Evolutionary conservation across 1,284 basidiomycete species (phyloP), one percentile per base, ranked within the genome.

Genomic region (Agroathelia rolfsii): DNA sequence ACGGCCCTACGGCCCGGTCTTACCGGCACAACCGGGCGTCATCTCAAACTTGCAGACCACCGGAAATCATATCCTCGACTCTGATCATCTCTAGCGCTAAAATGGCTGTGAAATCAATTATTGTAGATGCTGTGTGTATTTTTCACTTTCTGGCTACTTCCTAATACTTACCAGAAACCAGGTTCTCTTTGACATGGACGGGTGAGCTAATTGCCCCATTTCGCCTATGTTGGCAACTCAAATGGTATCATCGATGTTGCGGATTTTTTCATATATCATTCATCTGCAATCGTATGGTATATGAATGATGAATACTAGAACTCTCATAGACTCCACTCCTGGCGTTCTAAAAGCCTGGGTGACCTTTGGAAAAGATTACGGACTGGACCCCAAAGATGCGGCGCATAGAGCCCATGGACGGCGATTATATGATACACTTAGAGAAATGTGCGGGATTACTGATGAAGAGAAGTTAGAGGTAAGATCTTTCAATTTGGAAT

Each of bases 251-350:
- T 30, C 29, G 18, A 16, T 32, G 21, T 37, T 24, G 7, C 23
- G 16, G 17, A 18, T 28, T 29, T 27, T 39, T 29, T 25, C 11
- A 22, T 20, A 38, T 40, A 36, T 24, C 27, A 7, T 24, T 29
- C n/a, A 29, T 34, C 32, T 20, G 29, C 22, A 32, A 22, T 27
- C 18, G 25, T 16, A 41, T 34, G 25, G 9, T 24, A 30, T 14
- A 14, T 32, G 24, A 25, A 21, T 30, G 22, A 18, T 30, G 9
- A 10, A 26, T 24, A 12, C 18, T 41, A 79, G 77, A 24, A 80
- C 78, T 7, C 63, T 81, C 36, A 69, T 81, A 38, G 77, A 82
- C 53, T 79, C 77, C 3, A 81, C 77, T 5, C 76, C 76, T 3
- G 79, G 79, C 4, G 70, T 81, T 14, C 42, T 71, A 30, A 62